phyloP scores from a whole-genome alignment of 495 filamentous ascomycete genomes.

The Lasiosphaeria hispida region DNA sequence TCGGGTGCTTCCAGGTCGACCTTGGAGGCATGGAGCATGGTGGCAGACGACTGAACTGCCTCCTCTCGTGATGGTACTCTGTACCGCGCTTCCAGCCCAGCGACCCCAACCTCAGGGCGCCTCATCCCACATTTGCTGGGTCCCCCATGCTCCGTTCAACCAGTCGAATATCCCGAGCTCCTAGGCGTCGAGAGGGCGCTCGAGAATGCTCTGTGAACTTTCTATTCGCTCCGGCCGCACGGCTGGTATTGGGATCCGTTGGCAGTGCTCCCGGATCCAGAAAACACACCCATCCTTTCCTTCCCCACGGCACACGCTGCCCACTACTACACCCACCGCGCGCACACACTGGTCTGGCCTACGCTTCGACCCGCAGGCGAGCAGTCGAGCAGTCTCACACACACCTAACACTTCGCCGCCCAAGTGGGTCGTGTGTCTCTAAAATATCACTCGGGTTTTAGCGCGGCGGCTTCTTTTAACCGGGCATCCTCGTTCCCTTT shows the following conservation, averaged over 20 bases:
- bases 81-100: too few species aligned
- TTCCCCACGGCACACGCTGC: not conserved
- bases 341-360: not conserved
- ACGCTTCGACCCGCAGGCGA: conserved; percentile 1
- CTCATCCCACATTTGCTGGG: too few species aligned
- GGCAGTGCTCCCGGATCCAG: conserved; percentile 14
- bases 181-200: too few species aligned
- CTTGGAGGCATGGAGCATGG: too few species aligned
- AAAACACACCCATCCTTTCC: conserved; percentile 1
- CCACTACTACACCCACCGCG: not conserved
- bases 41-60: too few species aligned
- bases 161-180: too few species aligned
- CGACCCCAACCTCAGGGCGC: too few species aligned
- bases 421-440: conserved; percentile 18
- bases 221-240: conserved; percentile 5
- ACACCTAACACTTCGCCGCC: not conserved
- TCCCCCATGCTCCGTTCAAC: too few species aligned
- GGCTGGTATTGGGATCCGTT: conserved; percentile 7
- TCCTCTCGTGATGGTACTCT: too few species aligned
- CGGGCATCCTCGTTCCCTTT: conserved; percentile 21
- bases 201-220: not conserved
- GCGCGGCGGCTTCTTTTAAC: conserved; percentile 23
- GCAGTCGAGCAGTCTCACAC: conserved; percentile 14
- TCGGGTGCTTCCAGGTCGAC: too few species aligned
- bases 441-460: conserved; percentile 21